Evolutionary conservation across 164 flowering plant species (phyloP).

Genomic region (Euptelea pleiosperma): DNA sequence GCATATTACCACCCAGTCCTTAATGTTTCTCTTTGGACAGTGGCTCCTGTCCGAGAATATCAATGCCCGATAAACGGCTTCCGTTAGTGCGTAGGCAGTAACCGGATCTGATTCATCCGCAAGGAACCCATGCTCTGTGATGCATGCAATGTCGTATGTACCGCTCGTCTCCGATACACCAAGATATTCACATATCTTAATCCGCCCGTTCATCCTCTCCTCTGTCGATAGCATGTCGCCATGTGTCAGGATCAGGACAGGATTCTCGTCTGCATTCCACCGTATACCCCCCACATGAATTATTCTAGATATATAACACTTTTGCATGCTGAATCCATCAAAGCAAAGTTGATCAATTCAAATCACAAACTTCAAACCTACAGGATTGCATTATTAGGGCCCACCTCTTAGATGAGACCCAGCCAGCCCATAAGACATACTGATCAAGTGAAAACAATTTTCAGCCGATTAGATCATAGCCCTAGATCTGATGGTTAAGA

Average conservation of each 20-base stretch:
- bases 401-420: too few species aligned
- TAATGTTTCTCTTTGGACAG: constrained; percentile 33
- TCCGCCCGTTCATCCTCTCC: constrained; percentile 56
- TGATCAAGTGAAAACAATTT: too few species aligned
- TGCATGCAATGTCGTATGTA: constrained; percentile 62
- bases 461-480: too few species aligned
- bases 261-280: constrained; percentile 59
- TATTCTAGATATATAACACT: too few species aligned
- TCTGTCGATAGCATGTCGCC: constrained; percentile 59
- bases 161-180: constrained; percentile 55
- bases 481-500: too few species aligned
- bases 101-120: constrained; percentile 64
- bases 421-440: too few species aligned
- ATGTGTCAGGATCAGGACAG: constrained; percentile 67
- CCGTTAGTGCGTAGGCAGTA: constrained; percentile 53
- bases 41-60: constrained; percentile 51
- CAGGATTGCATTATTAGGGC: too few species aligned
- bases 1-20: constrained; percentile 27
- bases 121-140: constrained; percentile 60
- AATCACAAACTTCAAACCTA: too few species aligned
- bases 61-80: constrained; percentile 63
- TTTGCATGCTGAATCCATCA: too few species aligned
- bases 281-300: too few species aligned
- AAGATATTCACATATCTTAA: constrained; percentile 47
- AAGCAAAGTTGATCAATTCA: too few species aligned